Evolutionary conservation across 2,329 filamentous ascomycete species (phyloP), one percentile per base, ranked within the genome.

Genomic region (Simplicillium sp.): DNA sequence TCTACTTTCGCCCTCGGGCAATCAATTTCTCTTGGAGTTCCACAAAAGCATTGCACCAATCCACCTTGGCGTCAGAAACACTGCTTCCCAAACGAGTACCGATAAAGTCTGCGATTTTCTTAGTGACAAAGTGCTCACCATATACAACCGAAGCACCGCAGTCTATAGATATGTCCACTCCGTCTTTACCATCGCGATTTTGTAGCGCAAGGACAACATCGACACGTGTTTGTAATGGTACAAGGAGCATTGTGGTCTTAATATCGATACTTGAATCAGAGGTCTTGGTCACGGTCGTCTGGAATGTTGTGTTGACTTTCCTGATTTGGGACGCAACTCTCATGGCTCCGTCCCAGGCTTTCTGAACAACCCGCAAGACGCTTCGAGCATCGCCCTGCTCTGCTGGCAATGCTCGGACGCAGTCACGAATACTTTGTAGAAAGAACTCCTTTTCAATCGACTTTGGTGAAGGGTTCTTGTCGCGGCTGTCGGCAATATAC

Each of bases 361-460:
- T 61, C 47, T 73, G 72, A 34, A 88, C 74, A 13, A 75, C 63
- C 4, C 55, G 50, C 13, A 90, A 67, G 18, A 90, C 15, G 31
- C 65, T 29, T 68, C 64, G 13, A 69, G 67, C 20, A 82, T 64
- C 38, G 67, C 66, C 0, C 75, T 82, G 37, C 68, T 63, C 42
- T 67, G 65, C 55, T 82, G 81, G 11, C 34, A 87, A 59, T 1
- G 67, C 73, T 37, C 82, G 77, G 34, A 86, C 64, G 42, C 82
- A 73, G 42, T 84, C 80, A 34, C 80, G 74, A 43, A 89, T 79
- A 50, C 79, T 75, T 52, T 84, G 76, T 7, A 90, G 63, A 55
- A 88, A 86, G 62, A 89, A 89, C 31, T 84, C 80, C 49, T 79
- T 81, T 54, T 84, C 83, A 1, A 73, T 70, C 2, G 78, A 80